Evolutionary conservation across 805 yeast genomes (phyloP).

Genomic region (Metschnikowia gruessii): DNA sequence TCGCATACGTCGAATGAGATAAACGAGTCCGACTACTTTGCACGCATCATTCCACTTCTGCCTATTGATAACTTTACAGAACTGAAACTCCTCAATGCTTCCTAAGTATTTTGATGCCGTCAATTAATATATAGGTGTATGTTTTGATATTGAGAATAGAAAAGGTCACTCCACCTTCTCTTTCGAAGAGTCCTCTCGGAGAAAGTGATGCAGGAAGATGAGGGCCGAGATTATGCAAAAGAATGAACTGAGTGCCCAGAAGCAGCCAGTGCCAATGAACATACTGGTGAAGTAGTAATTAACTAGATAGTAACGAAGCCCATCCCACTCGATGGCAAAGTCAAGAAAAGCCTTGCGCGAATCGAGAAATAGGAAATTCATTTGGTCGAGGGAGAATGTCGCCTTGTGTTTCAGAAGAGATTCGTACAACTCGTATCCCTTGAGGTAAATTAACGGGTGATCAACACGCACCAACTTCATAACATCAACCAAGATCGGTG

Average conservation of each 20-base stretch:
- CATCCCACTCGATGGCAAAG: conserved; percentile 36
- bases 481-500: conserved; percentile 31
- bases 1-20: conserved; percentile 11
- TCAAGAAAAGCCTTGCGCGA: conserved; percentile 20
- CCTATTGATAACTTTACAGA: conserved; percentile 31
- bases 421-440: conserved; percentile 12
- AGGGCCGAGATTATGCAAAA: conserved; percentile 30
- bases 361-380: conserved; percentile 11
- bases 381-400: conserved; percentile 8
- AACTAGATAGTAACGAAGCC: conserved; percentile 41
- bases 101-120: no score
- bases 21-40: conserved; percentile 36
- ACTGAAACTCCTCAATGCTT: conserved; percentile 17
- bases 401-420: conserved; percentile 3
- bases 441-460: conserved; percentile 12
- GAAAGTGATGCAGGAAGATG: conserved; percentile 19
- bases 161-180: not conserved
- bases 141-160: not conserved
- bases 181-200: conserved; percentile 3
- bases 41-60: conserved; percentile 38
- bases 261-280: conserved; percentile 34
- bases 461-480: conserved; percentile 16
- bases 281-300: conserved; percentile 33
- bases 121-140: no score
- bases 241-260: conserved; percentile 36